Conservation (phyloP, 225 moss, liverwort and hornwort species). For the Rhytidiadelphus loreus region DNA sequence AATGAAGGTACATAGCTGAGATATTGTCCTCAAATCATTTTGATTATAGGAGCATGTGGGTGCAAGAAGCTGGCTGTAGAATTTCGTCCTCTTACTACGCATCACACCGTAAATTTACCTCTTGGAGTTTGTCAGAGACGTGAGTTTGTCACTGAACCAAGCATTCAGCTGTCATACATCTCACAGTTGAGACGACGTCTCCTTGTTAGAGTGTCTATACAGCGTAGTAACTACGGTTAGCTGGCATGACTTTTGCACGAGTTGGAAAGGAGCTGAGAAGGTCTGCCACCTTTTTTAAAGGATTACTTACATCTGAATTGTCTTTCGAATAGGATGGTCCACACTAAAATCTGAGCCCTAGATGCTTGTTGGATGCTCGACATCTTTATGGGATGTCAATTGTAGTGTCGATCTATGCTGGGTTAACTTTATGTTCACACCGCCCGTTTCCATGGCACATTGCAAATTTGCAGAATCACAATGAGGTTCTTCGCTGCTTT, state of each 20-base stretch:
- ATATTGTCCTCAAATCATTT: background rate
- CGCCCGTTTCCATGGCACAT: constrained; percentile 4
- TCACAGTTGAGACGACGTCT: background rate
- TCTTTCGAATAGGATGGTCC: background rate
- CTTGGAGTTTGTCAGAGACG: background rate
- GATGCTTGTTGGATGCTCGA: background rate
- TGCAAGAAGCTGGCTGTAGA: background rate
- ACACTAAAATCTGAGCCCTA: background rate
- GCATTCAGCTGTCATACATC: background rate
- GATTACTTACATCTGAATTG: background rate
- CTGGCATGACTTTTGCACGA: background rate
- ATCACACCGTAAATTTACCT: background rate
- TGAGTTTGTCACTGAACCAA: background rate
- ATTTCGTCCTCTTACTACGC: background rate
- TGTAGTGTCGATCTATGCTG: constrained; percentile 8
- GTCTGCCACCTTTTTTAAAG: background rate
- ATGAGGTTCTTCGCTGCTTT: constrained; percentile 93
- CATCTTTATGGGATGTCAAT: background rate
- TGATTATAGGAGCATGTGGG: background rate
- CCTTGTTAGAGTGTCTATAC: background rate
- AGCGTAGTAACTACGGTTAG: background rate
- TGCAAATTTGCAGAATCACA: constrained; percentile 55
- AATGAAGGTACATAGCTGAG: constrained; percentile 44
- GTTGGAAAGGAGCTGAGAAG: background rate
- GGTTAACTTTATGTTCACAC: background rate